Conservation (phyloP, 306 rosid genomes). For the Dalbergia cultrata region DNA sequence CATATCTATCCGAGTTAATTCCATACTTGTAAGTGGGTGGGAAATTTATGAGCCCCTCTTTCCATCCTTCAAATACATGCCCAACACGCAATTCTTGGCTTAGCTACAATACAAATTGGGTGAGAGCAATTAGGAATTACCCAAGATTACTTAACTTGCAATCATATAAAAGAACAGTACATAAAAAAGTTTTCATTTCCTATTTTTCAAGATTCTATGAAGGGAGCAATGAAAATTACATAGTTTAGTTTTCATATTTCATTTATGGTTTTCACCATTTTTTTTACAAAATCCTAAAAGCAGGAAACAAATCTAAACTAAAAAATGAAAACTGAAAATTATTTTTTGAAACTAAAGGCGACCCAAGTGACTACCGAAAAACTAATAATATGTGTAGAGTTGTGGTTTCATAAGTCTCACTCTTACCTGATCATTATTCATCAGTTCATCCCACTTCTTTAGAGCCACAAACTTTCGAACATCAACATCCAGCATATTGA, state of each 20-base stretch:
- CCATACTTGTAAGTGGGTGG: slow-evolving; percentile 97
- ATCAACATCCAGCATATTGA: slow-evolving; percentile 71
- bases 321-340: too few relatives aligned
- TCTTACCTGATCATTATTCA: slow-evolving; percentile 83
- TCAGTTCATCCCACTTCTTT: slow-evolving; percentile 81
- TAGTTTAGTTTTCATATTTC: too few relatives aligned
- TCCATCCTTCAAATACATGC: slow-evolving; percentile 94
- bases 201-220: too few relatives aligned
- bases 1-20: slow-evolving; percentile 72
- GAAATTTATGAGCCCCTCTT: slow-evolving; percentile 80
- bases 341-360: too few relatives aligned
- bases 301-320: too few relatives aligned
- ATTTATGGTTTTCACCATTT: too few relatives aligned
- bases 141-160: not conserved
- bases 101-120: slow-evolving; percentile 61
- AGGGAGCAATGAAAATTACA: too few relatives aligned
- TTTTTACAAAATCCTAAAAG: too few relatives aligned
- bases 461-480: slow-evolving; percentile 70
- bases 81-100: slow-evolving; percentile 75
- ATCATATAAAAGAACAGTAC: not conserved
- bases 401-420: slow-evolving; percentile 37
- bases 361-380: not conserved
- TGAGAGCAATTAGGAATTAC: slow-evolving; percentile 25
- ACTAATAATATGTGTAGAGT: not conserved
- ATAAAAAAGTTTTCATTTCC: not conserved